phyloP scores from a whole-genome alignment of 805 yeast species.

The Pichia ethanolica region DNA sequence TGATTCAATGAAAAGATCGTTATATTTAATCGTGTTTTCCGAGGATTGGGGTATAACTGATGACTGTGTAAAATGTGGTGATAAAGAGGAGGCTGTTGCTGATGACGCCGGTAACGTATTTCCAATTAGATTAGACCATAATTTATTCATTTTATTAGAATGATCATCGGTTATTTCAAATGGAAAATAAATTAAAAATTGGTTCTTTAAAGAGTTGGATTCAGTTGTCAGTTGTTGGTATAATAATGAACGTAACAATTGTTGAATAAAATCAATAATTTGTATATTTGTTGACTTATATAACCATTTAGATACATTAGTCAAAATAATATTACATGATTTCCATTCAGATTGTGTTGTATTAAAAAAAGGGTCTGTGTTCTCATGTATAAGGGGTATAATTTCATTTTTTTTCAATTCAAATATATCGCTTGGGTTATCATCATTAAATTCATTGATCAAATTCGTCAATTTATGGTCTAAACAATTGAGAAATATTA shows the following conservation, averaged over 20 bases:
- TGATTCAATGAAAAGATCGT: conserved; percentile 2
- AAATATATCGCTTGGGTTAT: background rate
- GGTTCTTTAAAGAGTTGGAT: background rate
- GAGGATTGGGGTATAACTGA: no score
- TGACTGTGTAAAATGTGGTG: no score
- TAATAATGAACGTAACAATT: conserved; percentile 16
- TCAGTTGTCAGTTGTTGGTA: background rate
- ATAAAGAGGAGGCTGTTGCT: no score
- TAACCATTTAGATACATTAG: conserved; percentile 9
- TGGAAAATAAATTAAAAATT: conserved; percentile 2
- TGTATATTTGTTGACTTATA: conserved; percentile 15
- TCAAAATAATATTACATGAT: conserved; percentile 3
- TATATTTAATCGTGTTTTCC: background rate
- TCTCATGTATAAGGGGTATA: background rate
- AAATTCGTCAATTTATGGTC: background rate
- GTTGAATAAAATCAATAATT: conserved; percentile 22
- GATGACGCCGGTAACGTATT: no score
- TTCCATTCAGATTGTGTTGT: background rate
- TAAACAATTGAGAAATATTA: background rate
- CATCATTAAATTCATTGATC: background rate
- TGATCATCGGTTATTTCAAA: background rate
- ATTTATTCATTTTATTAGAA: background rate
- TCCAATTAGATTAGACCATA: background rate
- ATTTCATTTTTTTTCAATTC: background rate
- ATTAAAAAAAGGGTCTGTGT: background rate